Base-by-base conservation (phyloP, 805 yeast species). In the Candida fluviatilis region DNA sequence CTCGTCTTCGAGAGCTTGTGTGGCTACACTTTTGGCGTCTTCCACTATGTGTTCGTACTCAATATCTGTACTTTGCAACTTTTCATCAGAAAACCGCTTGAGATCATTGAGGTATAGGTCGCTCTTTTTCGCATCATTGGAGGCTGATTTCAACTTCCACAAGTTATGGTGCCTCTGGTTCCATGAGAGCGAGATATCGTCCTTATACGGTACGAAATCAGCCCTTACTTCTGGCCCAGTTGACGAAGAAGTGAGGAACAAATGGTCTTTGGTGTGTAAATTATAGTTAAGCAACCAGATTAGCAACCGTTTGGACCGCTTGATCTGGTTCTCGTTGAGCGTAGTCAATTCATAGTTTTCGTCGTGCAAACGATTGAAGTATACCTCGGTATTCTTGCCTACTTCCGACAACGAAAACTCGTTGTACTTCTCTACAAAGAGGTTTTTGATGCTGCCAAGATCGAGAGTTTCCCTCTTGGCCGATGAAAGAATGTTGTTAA, bases 221-320 rank as follows among this genome's bases (percentile, higher is more conserved):
- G 30, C 7, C n/a, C n/a, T 37, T 16, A 0, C 40, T 41, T 4
- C 45, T n/a, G n/a, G n/a, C 18, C 16, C 36, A 31, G 2, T 11
- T 8, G 29, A 10, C n/a, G 29, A 26, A 5, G 40, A 43, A 1
- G 58, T 55, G 4, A 61, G 36, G 17, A 43, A 39, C 18, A 62
- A 40, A 12, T 31, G 23, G 23, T 51, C 50, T 5, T 41, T 42
- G 16, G 45, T 30, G 37, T 60, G 66, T 19, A 54, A 43, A 38
- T 61, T 63, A 46, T 52, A 60, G 46, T 66, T 57, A 35, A 69
- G 49, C 16, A 51, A 39, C 74, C 74, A 67, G 36, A 66, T 42
- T 23, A 70, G 42, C 15, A 68, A 52, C 33, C 73, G 48, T 42
- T 64, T 66, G 14, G 63, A 62, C 8, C 69, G 49, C 37, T 54